Evolutionary conservation across 225 moss, liverwort and hornwort species (phyloP).

Genomic region (Lunularia cruciata): DNA sequence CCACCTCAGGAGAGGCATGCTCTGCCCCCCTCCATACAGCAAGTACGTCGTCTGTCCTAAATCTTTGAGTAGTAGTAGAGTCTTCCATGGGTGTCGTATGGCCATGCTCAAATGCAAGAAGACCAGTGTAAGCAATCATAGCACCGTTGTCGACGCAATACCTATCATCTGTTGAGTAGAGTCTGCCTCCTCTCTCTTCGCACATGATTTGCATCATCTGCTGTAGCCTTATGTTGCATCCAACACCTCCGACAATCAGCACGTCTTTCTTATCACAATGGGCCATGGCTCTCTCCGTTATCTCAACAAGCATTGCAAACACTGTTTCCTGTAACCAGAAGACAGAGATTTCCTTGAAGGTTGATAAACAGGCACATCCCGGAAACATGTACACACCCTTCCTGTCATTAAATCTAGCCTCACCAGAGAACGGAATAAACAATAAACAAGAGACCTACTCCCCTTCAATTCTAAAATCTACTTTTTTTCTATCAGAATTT

Average conservation of each 20-base stretch:
- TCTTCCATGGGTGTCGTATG: conserved; percentile 62
- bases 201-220: conserved; percentile 89
- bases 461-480: too few relatives aligned
- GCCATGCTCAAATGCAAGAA: conserved; percentile 72
- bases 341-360: too few relatives aligned
- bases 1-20: neutral
- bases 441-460: too few relatives aligned
- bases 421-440: too few relatives aligned
- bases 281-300: conserved; percentile 94
- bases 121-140: conserved; percentile 95
- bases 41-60: conserved; percentile 78
- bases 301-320: conserved; percentile 98
- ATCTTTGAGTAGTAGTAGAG: conserved; percentile 80
- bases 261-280: conserved; percentile 82
- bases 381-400: too few relatives aligned
- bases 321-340: conserved; percentile 63
- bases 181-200: conserved; percentile 66
- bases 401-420: too few relatives aligned
- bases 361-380: too few relatives aligned
- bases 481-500: too few relatives aligned
- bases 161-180: conserved; percentile 81
- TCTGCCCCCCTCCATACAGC: conserved; percentile 67
- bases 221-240: conserved; percentile 81
- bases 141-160: conserved; percentile 91
- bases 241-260: conserved; percentile 87